Conservation (phyloP, 2,329 filamentous ascomycete species). For the Berkeleyomyces rouxiae region DNA sequence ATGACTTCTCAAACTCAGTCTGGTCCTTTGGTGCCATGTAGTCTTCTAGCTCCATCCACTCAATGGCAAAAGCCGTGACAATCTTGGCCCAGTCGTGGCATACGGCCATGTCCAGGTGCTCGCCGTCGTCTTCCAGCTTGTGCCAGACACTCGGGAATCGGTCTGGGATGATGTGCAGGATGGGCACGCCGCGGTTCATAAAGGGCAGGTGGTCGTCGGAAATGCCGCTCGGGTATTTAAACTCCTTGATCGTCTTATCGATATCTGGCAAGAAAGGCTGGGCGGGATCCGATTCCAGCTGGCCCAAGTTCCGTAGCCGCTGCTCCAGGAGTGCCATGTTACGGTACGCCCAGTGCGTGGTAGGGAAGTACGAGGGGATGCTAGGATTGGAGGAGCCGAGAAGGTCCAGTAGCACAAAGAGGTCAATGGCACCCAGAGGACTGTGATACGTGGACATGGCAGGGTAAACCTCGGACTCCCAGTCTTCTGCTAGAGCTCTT, state of each 20-base stretch:
- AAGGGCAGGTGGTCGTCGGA: slow-evolving; percentile 90
- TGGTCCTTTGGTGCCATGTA: slow-evolving; percentile 27
- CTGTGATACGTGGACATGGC: slow-evolving; percentile 59
- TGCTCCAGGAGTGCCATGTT: slow-evolving; percentile 57
- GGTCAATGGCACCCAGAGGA: slow-evolving; percentile 59
- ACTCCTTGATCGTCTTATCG: slow-evolving; percentile 32
- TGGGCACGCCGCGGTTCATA: slow-evolving; percentile 66
- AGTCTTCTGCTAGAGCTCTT: slow-evolving; percentile 58
- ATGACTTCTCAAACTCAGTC: slow-evolving; percentile 37
- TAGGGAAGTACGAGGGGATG: slow-evolving; percentile 74
- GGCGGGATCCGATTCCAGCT: slow-evolving; percentile 43
- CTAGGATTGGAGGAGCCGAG: slow-evolving; percentile 52
- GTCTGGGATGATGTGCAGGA: slow-evolving; percentile 75
- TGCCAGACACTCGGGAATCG: slow-evolving; percentile 84
- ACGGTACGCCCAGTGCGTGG: slow-evolving; percentile 86
- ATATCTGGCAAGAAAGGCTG: slow-evolving; percentile 48
- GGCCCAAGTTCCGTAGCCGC: slow-evolving; percentile 49
- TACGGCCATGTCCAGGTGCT: slow-evolving; percentile 64
- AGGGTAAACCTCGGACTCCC: slow-evolving; percentile 56
- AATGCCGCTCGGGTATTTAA: slow-evolving; percentile 36
- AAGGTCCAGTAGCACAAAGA: slow-evolving; percentile 85
- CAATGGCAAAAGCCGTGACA: slow-evolving; percentile 65
- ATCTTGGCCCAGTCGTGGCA: slow-evolving; percentile 80
- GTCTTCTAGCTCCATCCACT: slow-evolving; percentile 69
- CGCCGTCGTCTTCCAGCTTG: slow-evolving; percentile 62